Evolutionary conservation across 768 basidiomycete genomes (phyloP).

Genomic region (Cystofilobasidium ferigula): DNA sequence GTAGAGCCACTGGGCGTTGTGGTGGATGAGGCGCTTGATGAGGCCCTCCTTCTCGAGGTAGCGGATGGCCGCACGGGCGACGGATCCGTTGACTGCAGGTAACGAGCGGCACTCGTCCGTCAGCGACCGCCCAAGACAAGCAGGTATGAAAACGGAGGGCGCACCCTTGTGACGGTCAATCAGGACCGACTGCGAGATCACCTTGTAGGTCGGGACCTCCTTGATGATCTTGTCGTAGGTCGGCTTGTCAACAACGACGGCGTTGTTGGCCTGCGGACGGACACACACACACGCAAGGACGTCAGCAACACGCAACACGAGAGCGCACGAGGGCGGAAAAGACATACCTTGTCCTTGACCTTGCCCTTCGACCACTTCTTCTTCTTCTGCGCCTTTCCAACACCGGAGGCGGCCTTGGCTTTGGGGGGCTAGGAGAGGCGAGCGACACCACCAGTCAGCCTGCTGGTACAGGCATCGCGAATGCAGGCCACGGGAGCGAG

Average conservation of each 20-base stretch:
- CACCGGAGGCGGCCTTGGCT: constrained; percentile 37
- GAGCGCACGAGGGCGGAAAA: not conserved
- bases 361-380: constrained; percentile 99
- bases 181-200: constrained; percentile 91
- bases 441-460: not conserved
- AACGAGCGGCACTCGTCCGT: not conserved
- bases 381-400: constrained; percentile 90
- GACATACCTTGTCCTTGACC: constrained; percentile 84
- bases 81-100: constrained; percentile 63
- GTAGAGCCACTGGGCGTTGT: constrained; percentile 88
- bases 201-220: constrained; percentile 96
- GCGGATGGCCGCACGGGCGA: constrained; percentile 80
- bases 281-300: not conserved
- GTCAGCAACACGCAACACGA: not conserved
- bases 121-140: not conserved
- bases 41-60: constrained; percentile 86
- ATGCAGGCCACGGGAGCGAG: too few species aligned
- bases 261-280: constrained; percentile 65
- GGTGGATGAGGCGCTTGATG: constrained; percentile 95
- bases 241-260: constrained; percentile 85
- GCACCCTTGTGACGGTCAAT: constrained; percentile 80
- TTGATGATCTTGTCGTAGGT: constrained; percentile 66
- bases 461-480: too few species aligned
- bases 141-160: not conserved
- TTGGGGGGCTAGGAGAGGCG: constrained; percentile 19